Evolutionary conservation across 305 asterid species (phyloP).

Genomic region (Nicotiana rustica): DNA sequence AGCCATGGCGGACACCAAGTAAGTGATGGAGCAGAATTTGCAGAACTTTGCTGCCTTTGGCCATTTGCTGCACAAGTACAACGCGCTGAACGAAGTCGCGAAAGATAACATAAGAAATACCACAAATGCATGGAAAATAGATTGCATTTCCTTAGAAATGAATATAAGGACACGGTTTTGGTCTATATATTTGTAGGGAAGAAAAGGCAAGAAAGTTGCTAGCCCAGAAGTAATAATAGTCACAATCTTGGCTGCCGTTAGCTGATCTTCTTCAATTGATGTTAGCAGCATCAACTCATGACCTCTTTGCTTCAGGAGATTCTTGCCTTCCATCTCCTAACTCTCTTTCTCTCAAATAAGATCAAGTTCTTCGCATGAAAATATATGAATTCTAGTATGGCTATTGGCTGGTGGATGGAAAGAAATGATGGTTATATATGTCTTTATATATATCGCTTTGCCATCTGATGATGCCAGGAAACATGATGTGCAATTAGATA

Average conservation of each 20-base stretch:
- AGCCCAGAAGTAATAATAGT: background rate
- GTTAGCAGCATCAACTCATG: background rate
- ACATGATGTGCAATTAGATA: no score
- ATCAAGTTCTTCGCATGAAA: no score
- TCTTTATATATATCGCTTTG: no score
- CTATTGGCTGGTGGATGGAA: no score
- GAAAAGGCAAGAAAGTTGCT: background rate
- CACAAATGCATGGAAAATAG: background rate
- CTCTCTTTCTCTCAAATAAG: background rate
- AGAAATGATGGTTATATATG: no score
- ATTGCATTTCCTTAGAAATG: background rate
- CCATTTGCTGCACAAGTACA: background rate
- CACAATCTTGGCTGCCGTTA: background rate
- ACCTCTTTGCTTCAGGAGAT: no score
- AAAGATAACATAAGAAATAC: conserved; percentile 2
- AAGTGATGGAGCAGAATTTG: background rate
- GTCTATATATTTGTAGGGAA: background rate
- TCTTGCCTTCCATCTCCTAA: background rate
- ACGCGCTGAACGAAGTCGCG: background rate
- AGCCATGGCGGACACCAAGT: background rate
- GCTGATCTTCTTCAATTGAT: background rate
- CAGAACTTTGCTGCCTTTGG: background rate
- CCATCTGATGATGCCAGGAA: no score
- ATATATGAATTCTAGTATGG: no score
- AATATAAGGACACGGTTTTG: background rate